Conservation (phyloP, 805 yeast species). For the Jamesozyma hellenica region DNA sequence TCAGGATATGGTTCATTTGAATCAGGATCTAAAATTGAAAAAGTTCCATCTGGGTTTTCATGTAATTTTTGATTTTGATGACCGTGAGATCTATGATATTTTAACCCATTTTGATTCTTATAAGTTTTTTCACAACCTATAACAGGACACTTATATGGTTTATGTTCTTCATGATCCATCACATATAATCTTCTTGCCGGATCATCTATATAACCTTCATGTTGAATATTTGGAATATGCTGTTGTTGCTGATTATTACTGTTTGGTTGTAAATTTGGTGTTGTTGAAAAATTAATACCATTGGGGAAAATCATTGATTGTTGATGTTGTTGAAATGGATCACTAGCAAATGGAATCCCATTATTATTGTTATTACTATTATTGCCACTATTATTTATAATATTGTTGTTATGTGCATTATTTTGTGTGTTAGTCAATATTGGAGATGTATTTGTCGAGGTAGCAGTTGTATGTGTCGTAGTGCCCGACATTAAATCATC, state of each 20-base stretch:
- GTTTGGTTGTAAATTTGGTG: background rate
- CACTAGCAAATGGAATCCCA: background rate
- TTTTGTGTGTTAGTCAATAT: background rate
- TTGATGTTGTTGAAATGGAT: background rate
- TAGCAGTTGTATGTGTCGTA: background rate
- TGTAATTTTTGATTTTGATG: slow-evolving; percentile 91
- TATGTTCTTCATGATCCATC: slow-evolving; percentile 81
- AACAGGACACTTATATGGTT: slow-evolving; percentile 96
- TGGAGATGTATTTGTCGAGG: slow-evolving; percentile 1
- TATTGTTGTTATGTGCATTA: background rate
- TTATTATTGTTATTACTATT: background rate
- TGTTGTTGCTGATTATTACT: background rate
- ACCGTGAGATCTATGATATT: slow-evolving; percentile 91
- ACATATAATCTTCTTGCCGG: slow-evolving; percentile 93
- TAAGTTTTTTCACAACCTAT: slow-evolving; percentile 96
- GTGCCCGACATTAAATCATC: slow-evolving; percentile 11
- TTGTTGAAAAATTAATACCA: background rate
- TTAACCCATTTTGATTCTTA: slow-evolving; percentile 94
- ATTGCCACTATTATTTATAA: background rate
- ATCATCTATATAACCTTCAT: slow-evolving; percentile 83
- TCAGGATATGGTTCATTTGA: slow-evolving; percentile 83
- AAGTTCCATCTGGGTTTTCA: slow-evolving; percentile 87
- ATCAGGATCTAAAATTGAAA: slow-evolving; percentile 85
- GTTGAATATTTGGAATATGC: background rate
- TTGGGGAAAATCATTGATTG: background rate